A percentile compares a stretch with the other conserved stretches of the same genome.
phyloP scores from a whole-genome alignment of 2,329 filamentous ascomycete genomes.

The Colletotrichum spaethianum region DNA sequence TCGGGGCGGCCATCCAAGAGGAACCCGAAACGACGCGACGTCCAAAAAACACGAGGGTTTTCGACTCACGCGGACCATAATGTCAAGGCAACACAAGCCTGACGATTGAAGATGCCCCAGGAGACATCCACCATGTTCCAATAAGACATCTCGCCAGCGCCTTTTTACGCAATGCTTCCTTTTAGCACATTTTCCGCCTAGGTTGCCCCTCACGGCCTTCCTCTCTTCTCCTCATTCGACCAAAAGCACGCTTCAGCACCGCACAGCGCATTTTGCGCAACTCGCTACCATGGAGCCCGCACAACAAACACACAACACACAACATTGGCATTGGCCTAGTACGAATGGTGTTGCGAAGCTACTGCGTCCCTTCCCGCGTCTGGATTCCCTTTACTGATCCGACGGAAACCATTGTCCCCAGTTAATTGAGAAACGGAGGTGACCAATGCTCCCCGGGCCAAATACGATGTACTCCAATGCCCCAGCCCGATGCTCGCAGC shows the following conservation, averaged over 20 bases:
- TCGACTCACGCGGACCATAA: background rate
- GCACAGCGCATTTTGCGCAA: slow-evolving; percentile 32
- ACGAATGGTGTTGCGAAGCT: slow-evolving; percentile 23
- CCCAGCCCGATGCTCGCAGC: slow-evolving; percentile 8
- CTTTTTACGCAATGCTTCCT: slow-evolving; percentile 19
- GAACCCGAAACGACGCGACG: background rate
- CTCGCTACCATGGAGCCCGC: slow-evolving; percentile 26
- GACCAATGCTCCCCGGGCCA: slow-evolving; percentile 29
- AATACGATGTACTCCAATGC: background rate
- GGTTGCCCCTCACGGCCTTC: slow-evolving; percentile 7
- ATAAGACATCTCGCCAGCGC: slow-evolving; percentile 14
- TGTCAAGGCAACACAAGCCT: slow-evolving; percentile 24
- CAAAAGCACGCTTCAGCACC: slow-evolving; percentile 6
- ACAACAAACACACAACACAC: slow-evolving; percentile 19
- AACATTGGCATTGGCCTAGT: slow-evolving; percentile 12
- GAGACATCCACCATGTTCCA: slow-evolving; percentile 29
- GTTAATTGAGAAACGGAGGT: slow-evolving; percentile 23
- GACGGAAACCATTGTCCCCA: slow-evolving; percentile 30
- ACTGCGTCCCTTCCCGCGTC: slow-evolving; percentile 28
- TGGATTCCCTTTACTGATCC: slow-evolving; percentile 26
- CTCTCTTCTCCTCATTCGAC: slow-evolving; percentile 15
- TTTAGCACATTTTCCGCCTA: slow-evolving; percentile 8
- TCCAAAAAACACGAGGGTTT: background rate
- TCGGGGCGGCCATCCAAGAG: background rate
- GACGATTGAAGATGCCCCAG: slow-evolving; percentile 22